Evolutionary conservation across 345 rosid genomes (phyloP).

Genomic region (Linum tenue): DNA sequence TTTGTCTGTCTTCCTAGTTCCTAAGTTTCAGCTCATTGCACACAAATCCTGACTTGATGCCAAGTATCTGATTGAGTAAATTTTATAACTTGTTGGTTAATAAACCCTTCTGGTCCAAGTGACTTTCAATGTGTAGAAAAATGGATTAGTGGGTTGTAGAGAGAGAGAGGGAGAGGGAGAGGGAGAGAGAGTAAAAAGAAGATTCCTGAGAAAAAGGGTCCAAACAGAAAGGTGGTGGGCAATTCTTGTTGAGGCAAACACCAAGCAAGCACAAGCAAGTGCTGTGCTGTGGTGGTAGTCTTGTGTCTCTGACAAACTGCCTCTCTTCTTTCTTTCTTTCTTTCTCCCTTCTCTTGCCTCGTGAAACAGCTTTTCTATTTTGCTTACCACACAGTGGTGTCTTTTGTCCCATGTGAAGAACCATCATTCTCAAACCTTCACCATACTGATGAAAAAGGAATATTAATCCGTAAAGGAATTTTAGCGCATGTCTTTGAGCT

Average conservation of each 20-base stretch:
- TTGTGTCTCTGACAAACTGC: slow-evolving; percentile 10
- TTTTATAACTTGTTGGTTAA: no score
- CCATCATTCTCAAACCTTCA: slow-evolving; percentile 1
- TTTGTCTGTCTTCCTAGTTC: no score
- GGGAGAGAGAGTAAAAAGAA: background rate
- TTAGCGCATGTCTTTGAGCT: background rate
- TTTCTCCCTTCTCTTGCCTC: background rate
- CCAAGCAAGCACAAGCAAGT: background rate
- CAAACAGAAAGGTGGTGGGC: slow-evolving; percentile 12
- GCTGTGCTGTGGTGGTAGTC: slow-evolving; percentile 7
- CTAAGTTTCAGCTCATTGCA: no score
- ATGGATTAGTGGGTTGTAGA: no score
- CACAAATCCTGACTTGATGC: no score
- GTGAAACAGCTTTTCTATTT: background rate
- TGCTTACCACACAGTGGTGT: background rate
- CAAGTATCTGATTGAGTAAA: no score
- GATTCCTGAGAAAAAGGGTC: slow-evolving; percentile 2
- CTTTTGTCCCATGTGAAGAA: slow-evolving; percentile 11
- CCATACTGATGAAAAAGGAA: background rate
- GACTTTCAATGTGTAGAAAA: no score
- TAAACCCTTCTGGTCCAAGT: no score
- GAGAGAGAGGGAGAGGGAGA: no score
- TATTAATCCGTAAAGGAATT: background rate
- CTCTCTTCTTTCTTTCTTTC: slow-evolving; percentile 10
- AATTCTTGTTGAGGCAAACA: background rate